Conservation (phyloP, 106 monocot genomes). For the Apostasia shenzhenica region DNA sequence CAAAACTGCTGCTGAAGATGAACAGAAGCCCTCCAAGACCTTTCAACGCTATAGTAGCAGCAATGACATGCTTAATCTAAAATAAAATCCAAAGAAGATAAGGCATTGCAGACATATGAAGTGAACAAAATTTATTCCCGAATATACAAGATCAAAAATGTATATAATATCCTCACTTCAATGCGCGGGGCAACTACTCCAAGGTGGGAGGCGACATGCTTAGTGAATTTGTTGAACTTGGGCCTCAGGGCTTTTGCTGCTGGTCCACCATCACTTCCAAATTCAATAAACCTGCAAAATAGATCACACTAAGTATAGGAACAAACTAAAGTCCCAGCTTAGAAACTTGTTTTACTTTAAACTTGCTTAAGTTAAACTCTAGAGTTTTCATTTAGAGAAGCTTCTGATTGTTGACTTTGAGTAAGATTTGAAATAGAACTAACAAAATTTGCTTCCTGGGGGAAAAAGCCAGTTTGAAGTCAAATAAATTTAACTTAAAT, state of each 20-base stretch:
- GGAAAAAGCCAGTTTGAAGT: too few relatives aligned
- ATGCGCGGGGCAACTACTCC: slow-evolving; percentile 38
- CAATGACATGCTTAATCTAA: slow-evolving; percentile 67
- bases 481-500: too few relatives aligned
- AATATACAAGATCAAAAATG: neutral
- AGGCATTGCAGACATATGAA: slow-evolving; percentile 3
- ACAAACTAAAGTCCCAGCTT: neutral
- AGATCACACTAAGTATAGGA: neutral
- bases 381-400: too few relatives aligned
- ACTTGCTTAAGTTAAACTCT: too few relatives aligned
- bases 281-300: slow-evolving; percentile 54
- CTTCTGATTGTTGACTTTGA: too few relatives aligned
- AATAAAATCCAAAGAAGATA: neutral
- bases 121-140: neutral
- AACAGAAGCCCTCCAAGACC: slow-evolving; percentile 76
- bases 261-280: slow-evolving; percentile 64
- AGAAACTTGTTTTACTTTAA: too few relatives aligned
- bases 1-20: slow-evolving; percentile 66
- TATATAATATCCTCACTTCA: slow-evolving; percentile 24
- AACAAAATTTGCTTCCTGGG: too few relatives aligned
- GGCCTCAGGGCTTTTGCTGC: slow-evolving; percentile 48
- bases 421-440: too few relatives aligned
- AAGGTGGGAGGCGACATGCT: slow-evolving; percentile 20
- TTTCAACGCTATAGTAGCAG: slow-evolving; percentile 52
- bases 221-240: slow-evolving; percentile 39